These are phyloP conservation scores for Penicillium alfredii DNA, from an alignment of 495 filamentous ascomycete species.

Conservation along the genomic window DNA sequence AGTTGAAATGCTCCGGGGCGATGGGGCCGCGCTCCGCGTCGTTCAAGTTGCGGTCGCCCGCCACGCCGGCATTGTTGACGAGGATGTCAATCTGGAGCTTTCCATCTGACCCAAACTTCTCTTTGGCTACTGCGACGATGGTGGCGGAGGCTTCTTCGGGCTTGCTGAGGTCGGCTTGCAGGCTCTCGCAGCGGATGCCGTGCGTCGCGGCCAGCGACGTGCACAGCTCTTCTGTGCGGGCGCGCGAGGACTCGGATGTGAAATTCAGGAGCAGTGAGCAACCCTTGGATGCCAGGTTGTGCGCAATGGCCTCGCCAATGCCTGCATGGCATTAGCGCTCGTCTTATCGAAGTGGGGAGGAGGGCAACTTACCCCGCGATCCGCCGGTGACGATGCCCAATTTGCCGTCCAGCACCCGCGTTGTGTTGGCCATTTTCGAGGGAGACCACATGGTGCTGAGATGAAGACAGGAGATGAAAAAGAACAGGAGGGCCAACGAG, in stretches of 20 bases:
- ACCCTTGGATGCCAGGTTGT: constrained; percentile 72
- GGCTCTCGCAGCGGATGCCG: constrained; percentile 39
- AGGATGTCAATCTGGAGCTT: constrained; percentile 76
- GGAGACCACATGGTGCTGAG: constrained; percentile 6
- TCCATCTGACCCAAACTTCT: constrained; percentile 45
- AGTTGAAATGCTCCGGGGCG: constrained; percentile 54
- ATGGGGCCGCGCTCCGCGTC: constrained; percentile 45
- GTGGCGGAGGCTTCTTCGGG: constrained; percentile 27
- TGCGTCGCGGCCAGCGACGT: constrained; percentile 32
- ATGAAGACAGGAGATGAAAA: background rate
- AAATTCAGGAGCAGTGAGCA: constrained; percentile 64
- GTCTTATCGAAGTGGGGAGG: constrained; percentile 4
- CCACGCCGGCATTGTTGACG: constrained; percentile 81
- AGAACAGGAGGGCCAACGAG: constrained; percentile 1
- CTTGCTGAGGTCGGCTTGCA: constrained; percentile 54
- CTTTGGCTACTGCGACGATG: constrained; percentile 37
- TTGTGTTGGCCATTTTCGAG: constrained; percentile 20
- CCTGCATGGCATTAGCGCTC: constrained; percentile 42
- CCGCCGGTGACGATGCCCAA: constrained; percentile 73
- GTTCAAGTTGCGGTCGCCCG: constrained; percentile 53
- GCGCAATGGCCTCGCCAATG: constrained; percentile 79
- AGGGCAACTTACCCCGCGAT: constrained; percentile 53
- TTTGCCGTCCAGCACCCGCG: constrained; percentile 53
- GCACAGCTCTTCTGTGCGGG: constrained; percentile 40
- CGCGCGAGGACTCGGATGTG: constrained; percentile 53